Conservation (phyloP, 352 stramenopile genomes). For the Phytopythium chamaehyphon region DNA sequence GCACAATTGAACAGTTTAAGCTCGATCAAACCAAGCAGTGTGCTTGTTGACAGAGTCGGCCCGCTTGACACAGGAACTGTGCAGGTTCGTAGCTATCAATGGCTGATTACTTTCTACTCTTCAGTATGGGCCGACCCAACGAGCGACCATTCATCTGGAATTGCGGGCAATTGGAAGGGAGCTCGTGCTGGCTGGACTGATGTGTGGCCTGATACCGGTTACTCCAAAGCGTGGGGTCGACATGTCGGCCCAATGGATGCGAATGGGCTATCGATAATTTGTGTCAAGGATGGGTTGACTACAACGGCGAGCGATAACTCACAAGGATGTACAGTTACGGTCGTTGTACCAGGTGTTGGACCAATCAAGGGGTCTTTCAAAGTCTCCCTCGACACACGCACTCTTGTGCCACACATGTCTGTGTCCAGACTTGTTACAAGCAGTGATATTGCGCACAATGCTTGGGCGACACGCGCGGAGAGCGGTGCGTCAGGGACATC, state of each 20-base stretch:
- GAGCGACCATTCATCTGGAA: slow-evolving; percentile 72
- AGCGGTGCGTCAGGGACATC: slow-evolving; percentile 90
- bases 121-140: slow-evolving; percentile 92
- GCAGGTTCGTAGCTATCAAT: slow-evolving; percentile 88
- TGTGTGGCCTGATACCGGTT: slow-evolving; percentile 88
- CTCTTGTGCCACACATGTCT: slow-evolving; percentile 54
- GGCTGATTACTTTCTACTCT: slow-evolving; percentile 93
- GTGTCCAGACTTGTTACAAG: slow-evolving; percentile 64
- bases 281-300: slow-evolving; percentile 59
- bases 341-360: slow-evolving; percentile 41
- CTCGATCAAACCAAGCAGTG: slow-evolving; percentile 89
- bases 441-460: slow-evolving; percentile 90
- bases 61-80: slow-evolving; percentile 25
- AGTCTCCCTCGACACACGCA: slow-evolving; percentile 83
- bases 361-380: slow-evolving; percentile 92
- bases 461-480: slow-evolving; percentile 79
- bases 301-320: slow-evolving; percentile 54
- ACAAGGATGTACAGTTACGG: slow-evolving; percentile 31
- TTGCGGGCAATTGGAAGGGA: slow-evolving; percentile 92
- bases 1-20: slow-evolving; percentile 90
- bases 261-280: slow-evolving; percentile 38
- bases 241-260: slow-evolving; percentile 89
- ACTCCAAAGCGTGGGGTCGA: slow-evolving; percentile 95
- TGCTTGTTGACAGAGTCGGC: slow-evolving; percentile 75
- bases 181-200: slow-evolving; percentile 73